Percentiles rank a stretch among this genome's conserved stretches.
Evolutionary conservation across 768 basidiomycete species (phyloP).

Genomic region (Suillus alpinus): DNA sequence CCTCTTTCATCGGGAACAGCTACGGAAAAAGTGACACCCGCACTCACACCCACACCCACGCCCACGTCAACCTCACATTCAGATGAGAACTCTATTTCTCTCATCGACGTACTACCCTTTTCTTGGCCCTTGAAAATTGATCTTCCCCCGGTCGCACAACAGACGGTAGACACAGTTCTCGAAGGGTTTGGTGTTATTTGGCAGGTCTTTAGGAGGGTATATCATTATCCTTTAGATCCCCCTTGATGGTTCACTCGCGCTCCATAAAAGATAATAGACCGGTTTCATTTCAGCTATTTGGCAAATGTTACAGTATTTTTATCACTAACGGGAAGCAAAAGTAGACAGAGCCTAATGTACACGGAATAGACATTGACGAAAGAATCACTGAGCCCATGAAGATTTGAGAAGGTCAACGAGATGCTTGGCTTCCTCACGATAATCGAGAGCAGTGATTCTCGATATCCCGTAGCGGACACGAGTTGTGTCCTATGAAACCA

Average conservation of each 20-base stretch:
- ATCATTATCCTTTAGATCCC: conserved; percentile 34
- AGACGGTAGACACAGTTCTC: conserved; percentile 24
- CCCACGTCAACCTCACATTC: conserved; percentile 8
- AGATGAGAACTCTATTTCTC: conserved; percentile 20
- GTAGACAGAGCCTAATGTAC: not conserved
- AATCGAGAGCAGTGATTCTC: conserved; percentile 63
- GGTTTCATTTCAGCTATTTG: not conserved
- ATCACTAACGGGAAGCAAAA: not conserved
- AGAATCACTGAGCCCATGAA: conserved; percentile 46
- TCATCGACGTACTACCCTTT: conserved; percentile 18
- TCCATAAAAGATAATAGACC: not conserved
- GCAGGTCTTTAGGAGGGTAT: conserved; percentile 28
- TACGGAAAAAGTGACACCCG: conserved; percentile 4
- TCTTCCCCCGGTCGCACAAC: conserved; percentile 21
- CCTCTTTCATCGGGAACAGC: conserved; percentile 10
- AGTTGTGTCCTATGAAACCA: conserved; percentile 58
- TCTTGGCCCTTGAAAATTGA: conserved; percentile 30
- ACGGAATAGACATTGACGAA: not conserved
- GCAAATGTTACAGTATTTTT: not conserved
- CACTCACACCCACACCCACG: conserved; percentile 14
- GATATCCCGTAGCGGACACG: conserved; percentile 84
- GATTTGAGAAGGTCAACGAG: conserved; percentile 60
- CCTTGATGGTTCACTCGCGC: conserved; percentile 16
- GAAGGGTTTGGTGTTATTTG: conserved; percentile 26
- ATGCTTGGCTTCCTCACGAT: conserved; percentile 58